Evolutionary conservation across 1,139 yeast genomes (phyloP), one percentile per base, ranked within the genome.

Genomic region (Candida smagusa): DNA sequence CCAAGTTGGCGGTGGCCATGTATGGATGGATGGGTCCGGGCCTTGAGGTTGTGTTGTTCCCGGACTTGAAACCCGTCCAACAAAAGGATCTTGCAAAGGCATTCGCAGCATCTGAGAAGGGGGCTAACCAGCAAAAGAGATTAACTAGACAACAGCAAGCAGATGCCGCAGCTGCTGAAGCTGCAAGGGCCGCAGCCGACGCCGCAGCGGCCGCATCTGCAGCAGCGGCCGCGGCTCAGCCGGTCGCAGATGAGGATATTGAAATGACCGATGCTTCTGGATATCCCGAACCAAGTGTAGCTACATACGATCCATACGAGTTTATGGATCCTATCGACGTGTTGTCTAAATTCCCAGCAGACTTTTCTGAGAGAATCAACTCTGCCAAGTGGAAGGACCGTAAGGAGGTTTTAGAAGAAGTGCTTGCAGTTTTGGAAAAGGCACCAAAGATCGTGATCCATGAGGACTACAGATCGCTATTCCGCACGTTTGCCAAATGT

Each of bases 311-410:
- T 45, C 68, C 75, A 0, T 65, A 51, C 38, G 72, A 65, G 32
- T 50, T 68, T 43, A 46, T 69, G 31, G 72, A 68, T 28, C 74
- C 76, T 2, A 64, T 79, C 3, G 84, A 81, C 26, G 81, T 90
- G 1, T 58, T 84, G 33, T 60, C 75, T 22, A 80, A 80, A 45
- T 52, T 90, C 1, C 96, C 97, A 0, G 52, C 63, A 4, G 81
- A 81, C 49, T 74, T 89, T 41, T 57, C 72, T 13, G 53, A 69
- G 2, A 67, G 80, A 45, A 62, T 88, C 23, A 57, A 71, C 1
- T 81, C 90, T 1, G 47, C 81, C 0, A 81, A 84, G 50, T 92
- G 98, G 98, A 89, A 90, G 55, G 97, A 89, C 40, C 74, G 98
- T 47, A 89, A 86, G 41, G 97, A 86, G 47, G 89, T 76, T 0